A percentile compares a stretch with the other conserved stretches of the same genome.
These are phyloP conservation scores for Trichoderma guizhouense DNA, from an alignment of 2,329 filamentous ascomycete species.

Conservation along the genomic window DNA sequence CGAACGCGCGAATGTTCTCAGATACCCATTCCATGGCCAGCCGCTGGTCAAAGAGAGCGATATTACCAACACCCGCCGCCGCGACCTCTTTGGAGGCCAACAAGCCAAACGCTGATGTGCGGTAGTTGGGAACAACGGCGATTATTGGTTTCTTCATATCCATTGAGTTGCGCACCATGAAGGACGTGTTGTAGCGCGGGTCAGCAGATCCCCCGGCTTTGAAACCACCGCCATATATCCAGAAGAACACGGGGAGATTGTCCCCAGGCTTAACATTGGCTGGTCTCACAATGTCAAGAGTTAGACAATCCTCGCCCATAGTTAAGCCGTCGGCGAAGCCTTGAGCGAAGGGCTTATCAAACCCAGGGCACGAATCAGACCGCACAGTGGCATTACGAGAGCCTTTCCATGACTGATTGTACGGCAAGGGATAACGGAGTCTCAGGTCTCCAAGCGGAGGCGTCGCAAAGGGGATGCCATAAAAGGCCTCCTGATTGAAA, in stretches of 20 bases:
- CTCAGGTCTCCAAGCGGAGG: slow-evolving; percentile 3
- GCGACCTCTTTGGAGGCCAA: slow-evolving; percentile 14
- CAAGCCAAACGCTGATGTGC: background rate
- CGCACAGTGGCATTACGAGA: slow-evolving; percentile 4
- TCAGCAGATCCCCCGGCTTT: slow-evolving; percentile 2
- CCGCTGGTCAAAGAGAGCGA: slow-evolving; percentile 35
- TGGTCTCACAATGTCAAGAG: slow-evolving; percentile 3
- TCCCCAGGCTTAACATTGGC: background rate
- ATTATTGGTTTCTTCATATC: slow-evolving; percentile 11
- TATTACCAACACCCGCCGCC: background rate
- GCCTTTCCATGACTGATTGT: slow-evolving; percentile 8
- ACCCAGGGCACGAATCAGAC: slow-evolving; percentile 9
- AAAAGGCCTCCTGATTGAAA: slow-evolving; percentile 10
- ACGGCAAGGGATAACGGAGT: background rate
- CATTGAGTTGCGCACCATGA: slow-evolving; percentile 3
- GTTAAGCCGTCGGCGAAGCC: slow-evolving; percentile 12
- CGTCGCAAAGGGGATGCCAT: background rate
- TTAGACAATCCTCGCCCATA: slow-evolving; percentile 16
- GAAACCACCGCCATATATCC: slow-evolving; percentile 18
- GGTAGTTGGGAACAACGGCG: slow-evolving; percentile 14
- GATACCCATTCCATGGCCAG: slow-evolving; percentile 49
- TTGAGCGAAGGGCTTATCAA: slow-evolving; percentile 6
- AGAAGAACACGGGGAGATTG: slow-evolving; percentile 12
- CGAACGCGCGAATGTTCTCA: slow-evolving; percentile 47
- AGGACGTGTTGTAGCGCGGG: slow-evolving; percentile 7